phyloP scores from a whole-genome alignment of 2,329 filamentous ascomycete species.

The Periglandula ipomoeae region DNA sequence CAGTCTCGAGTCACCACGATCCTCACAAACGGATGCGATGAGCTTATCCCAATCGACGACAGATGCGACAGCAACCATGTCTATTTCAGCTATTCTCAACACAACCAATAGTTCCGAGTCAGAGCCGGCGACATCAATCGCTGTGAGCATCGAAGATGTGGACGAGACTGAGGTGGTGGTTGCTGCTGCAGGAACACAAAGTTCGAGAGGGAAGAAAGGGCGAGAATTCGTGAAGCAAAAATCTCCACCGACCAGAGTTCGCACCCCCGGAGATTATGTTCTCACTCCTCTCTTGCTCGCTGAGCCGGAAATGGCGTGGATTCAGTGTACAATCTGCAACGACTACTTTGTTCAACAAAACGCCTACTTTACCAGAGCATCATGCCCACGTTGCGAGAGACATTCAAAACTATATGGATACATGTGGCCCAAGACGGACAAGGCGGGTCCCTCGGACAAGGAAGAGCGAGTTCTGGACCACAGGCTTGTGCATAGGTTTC shows the following conservation, averaged over 20 bases:
- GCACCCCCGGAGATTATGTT: conserved; percentile 70
- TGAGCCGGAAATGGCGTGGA: conserved; percentile 71
- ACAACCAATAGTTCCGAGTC: conserved; percentile 13
- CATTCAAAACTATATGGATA: conserved; percentile 95
- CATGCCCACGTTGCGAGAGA: conserved; percentile 86
- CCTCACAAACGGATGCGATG: conserved; percentile 5
- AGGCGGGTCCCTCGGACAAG: conserved; percentile 62
- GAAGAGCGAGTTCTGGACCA: conserved; percentile 72
- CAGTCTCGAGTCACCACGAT: conserved; percentile 17
- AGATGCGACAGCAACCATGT: conserved; percentile 19
- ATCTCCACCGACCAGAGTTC: conserved; percentile 27
- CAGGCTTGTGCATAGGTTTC: conserved; percentile 75
- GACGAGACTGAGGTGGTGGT: conserved; percentile 8
- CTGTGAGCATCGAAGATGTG: conserved; percentile 18
- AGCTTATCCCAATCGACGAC: conserved; percentile 1
- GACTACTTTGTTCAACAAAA: conserved; percentile 79
- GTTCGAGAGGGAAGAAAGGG: conserved; percentile 22
- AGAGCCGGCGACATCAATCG: conserved; percentile 11
- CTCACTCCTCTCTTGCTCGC: conserved; percentile 68
- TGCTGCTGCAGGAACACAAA: conserved; percentile 6
- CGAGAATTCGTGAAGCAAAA: conserved; percentile 24
- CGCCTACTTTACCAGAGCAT: conserved; percentile 74
- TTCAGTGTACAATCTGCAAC: conserved; percentile 78
- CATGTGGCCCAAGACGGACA: conserved; percentile 91
- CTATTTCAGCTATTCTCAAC: conserved; percentile 25